Base-by-base conservation (phyloP, 371 early-diverging fungal species). In the Apophysomyces variabilis region DNA sequence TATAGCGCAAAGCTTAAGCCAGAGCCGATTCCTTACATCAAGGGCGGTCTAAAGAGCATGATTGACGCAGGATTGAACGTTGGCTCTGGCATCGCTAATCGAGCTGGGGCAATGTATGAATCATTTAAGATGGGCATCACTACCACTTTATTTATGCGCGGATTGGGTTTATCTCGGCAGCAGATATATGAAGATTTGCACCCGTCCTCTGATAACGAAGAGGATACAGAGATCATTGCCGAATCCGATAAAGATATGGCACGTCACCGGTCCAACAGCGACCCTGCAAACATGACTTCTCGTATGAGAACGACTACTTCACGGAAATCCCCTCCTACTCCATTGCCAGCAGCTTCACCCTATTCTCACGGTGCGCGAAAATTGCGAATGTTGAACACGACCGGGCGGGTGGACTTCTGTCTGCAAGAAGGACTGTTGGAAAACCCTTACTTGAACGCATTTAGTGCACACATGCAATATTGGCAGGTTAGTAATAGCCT, bases 391-490 rank as follows among this genome's bases (percentile, higher is more conserved):
- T 70, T 93, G 60, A 93, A 93, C 72, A 79, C 78, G 9, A 84
- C 85, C 12, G 92, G 91, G 0, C 81, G 93, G 5, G 81, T 94
- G 2, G 95, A 94, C 69, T 93, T 84, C 74, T 89, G 85, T 60
- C 69, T 94, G 38, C 93, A 93, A 73, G 92, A 92, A 66, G 91
- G 92, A 14, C 71, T 92, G 38, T 75, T 93, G 45, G 93, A 93
- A 68, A 91, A 91, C 62, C 87, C 92, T 7, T 94, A 94, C 64
- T 65, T 93, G 58, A 87, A 85, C 38, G 90, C 92, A 38, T 78
- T 94, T 45, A 87, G 83, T 47, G 90, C 86, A 6, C 93, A 93
- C 74, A 85, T 92, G 80, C 86, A 84, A 32, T 94, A 94, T 69
- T 94, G 95, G 90, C 74, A 85, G 68, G 74, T 71, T 66, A 66